phyloP scores from a whole-genome alignment of 805 yeast species.

The Candida verbasci region DNA sequence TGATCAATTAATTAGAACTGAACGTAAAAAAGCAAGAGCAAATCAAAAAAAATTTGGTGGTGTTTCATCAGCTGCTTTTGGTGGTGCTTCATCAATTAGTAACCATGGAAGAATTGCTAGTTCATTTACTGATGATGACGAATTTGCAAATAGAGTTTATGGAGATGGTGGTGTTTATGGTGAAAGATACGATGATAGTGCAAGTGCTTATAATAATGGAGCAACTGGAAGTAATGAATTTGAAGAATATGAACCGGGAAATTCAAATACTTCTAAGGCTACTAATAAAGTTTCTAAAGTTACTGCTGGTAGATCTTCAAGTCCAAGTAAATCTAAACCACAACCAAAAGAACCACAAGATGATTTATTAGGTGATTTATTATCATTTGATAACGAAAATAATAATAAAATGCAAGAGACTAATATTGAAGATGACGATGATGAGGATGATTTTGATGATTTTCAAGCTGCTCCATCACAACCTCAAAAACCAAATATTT shows the following conservation, averaged over 20 bases:
- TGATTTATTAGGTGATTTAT: constrained; percentile 47
- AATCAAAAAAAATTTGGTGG: constrained; percentile 82
- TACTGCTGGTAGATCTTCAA: constrained; percentile 20
- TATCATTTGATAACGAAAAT: constrained; percentile 35
- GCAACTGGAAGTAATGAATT: constrained; percentile 37
- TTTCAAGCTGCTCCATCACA: constrained; percentile 66
- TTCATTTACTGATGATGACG: constrained; percentile 39
- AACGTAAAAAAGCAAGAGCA: constrained; percentile 86
- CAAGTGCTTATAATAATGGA: constrained; percentile 37
- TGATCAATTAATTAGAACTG: constrained; percentile 71
- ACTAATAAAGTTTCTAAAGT: constrained; percentile 35
- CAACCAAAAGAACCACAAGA: constrained; percentile 29
- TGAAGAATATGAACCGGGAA: constrained; percentile 53
- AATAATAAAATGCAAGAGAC: constrained; percentile 4
- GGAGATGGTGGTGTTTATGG: constrained; percentile 75
- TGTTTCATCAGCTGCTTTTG: constrained; percentile 51
- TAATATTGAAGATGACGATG: constrained; percentile 34
- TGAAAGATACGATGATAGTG: constrained; percentile 57
- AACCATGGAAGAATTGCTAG: not conserved
- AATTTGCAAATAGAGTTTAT: constrained; percentile 49
- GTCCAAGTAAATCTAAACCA: constrained; percentile 16
- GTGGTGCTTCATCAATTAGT: constrained; percentile 44
- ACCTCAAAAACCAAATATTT: constrained; percentile 10
- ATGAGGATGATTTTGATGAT: constrained; percentile 76
- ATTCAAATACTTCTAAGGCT: constrained; percentile 26